Conservation (phyloP, 495 filamentous ascomycete genomes). For the Xylaria acuta region DNA sequence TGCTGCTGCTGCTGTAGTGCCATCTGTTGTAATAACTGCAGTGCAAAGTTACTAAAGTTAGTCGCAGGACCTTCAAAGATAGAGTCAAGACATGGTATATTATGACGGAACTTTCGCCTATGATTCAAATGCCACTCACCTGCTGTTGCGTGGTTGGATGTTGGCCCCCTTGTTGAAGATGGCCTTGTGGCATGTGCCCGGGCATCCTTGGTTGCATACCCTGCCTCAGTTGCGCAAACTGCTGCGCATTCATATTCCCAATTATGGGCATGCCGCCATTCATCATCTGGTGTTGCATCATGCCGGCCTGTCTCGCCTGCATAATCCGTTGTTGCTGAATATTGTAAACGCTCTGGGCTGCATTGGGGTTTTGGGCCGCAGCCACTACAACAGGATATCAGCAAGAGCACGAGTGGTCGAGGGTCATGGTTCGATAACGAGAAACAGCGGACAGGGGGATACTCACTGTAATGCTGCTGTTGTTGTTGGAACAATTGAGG, state of each 20-base stretch:
- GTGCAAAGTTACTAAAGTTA: slow-evolving; percentile 26
- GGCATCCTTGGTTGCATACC: slow-evolving; percentile 48
- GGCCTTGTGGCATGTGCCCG: slow-evolving; percentile 54
- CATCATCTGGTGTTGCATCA: slow-evolving; percentile 55
- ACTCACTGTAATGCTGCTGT: slow-evolving; percentile 46
- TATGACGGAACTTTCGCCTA: neutral
- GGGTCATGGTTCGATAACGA: slow-evolving; percentile 24
- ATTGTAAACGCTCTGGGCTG: slow-evolving; percentile 60
- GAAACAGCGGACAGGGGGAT: slow-evolving; percentile 14
- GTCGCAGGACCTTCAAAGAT: neutral
- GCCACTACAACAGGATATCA: slow-evolving; percentile 5
- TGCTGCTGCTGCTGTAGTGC: slow-evolving; percentile 50
- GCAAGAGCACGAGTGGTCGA: slow-evolving; percentile 5
- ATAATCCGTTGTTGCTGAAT: slow-evolving; percentile 56
- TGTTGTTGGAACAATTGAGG: slow-evolving; percentile 71
- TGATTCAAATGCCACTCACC: neutral
- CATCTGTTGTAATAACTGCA: slow-evolving; percentile 48
- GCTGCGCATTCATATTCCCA: slow-evolving; percentile 62
- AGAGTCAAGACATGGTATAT: slow-evolving; percentile 26
- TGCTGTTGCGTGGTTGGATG: slow-evolving; percentile 47
- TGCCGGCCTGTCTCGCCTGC: slow-evolving; percentile 39
- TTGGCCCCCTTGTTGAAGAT: slow-evolving; percentile 55
- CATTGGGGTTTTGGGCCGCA: slow-evolving; percentile 51
- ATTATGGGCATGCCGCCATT: slow-evolving; percentile 64
- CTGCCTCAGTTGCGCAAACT: slow-evolving; percentile 62